Percentiles rank a stretch among this genome's conserved stretches.
Conservation (phyloP, 108 stramenopile species). For the Pinguiococcus pyrenoidosus region DNA sequence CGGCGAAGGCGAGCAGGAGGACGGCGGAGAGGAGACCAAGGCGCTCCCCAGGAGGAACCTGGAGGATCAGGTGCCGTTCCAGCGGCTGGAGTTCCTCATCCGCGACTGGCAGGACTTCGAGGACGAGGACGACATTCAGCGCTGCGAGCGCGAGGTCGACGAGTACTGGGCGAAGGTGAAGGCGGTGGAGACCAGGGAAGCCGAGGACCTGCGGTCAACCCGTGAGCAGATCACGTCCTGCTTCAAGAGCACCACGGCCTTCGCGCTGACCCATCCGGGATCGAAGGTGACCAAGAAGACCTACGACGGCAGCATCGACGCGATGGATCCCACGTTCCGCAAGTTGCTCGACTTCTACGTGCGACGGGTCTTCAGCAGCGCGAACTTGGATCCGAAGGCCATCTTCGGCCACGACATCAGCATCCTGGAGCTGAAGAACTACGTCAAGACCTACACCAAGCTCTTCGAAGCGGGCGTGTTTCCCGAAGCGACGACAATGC, state of each 20-base stretch:
- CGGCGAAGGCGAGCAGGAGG: conserved; percentile 11
- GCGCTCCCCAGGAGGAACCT: conserved; percentile 13
- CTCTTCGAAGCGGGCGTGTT: conserved; percentile 84
- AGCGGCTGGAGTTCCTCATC: conserved; percentile 86
- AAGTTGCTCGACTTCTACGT: conserved; percentile 72
- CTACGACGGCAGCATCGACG: conserved; percentile 65
- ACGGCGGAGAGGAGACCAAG: conserved; percentile 4
- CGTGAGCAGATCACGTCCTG: conserved; percentile 81
- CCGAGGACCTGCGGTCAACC: conserved; percentile 65
- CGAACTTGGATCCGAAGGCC: conserved; percentile 55
- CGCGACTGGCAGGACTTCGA: conserved; percentile 96
- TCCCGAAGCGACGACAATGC: conserved; percentile 83
- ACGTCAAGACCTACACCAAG: conserved; percentile 76
- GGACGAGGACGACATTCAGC: not conserved
- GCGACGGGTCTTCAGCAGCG: conserved; percentile 58
- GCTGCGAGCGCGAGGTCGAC: conserved; percentile 21
- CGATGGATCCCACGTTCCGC: conserved; percentile 66
- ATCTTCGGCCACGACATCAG: conserved; percentile 73
- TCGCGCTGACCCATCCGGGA: conserved; percentile 88
- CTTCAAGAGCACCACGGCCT: conserved; percentile 73
- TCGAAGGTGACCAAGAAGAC: conserved; percentile 80
- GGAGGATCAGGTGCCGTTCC: conserved; percentile 62
- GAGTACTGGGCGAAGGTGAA: conserved; percentile 43
- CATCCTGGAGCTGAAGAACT: conserved; percentile 69
- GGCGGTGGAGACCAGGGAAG: conserved; percentile 59